phyloP scores from a whole-genome alignment of 1,284 basidiomycete species.

The Sanghuangporus weigelae region DNA sequence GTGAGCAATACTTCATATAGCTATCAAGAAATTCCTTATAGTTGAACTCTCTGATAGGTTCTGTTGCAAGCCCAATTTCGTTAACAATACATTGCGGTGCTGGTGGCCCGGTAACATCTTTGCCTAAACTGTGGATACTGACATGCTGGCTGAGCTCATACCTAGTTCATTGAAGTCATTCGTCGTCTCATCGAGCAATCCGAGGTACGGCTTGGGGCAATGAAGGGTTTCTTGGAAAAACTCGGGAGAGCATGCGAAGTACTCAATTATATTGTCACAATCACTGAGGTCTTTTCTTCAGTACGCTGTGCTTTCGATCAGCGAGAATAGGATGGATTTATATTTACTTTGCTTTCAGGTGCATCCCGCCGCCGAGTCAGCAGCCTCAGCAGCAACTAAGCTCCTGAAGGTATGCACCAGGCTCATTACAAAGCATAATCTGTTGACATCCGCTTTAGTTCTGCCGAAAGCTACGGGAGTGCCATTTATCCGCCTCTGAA shows the following conservation, averaged over 20 bases:
- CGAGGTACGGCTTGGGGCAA: background rate
- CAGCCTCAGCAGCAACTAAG: background rate
- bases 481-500: background rate
- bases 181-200: background rate
- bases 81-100: background rate
- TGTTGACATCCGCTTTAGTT: background rate
- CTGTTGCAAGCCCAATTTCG: background rate
- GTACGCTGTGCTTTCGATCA: background rate
- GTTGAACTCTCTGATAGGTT: background rate
- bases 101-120: background rate
- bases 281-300: background rate
- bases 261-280: background rate
- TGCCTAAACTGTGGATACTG: background rate
- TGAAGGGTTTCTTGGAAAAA: background rate
- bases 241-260: background rate
- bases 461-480: background rate
- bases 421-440: background rate
- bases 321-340: background rate
- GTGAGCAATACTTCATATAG: background rate
- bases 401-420: background rate
- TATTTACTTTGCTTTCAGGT: background rate
- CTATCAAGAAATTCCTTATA: background rate
- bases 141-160: background rate
- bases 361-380: background rate
- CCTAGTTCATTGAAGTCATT: background rate